phyloP scores from a whole-genome alignment of 805 yeast genomes.

The Candida pseudoglaebosa region DNA sequence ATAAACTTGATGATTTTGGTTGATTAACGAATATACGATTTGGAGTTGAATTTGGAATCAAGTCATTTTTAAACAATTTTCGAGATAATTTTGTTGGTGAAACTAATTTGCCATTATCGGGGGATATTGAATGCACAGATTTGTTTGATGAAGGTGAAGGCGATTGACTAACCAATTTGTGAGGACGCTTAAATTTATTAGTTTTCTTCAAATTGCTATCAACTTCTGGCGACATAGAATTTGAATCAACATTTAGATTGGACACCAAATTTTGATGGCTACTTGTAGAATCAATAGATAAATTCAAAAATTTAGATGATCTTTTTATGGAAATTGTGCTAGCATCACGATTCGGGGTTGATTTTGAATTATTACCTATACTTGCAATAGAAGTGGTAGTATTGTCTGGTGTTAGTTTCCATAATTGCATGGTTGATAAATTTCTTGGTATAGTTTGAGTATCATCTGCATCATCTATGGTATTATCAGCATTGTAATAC shows the following conservation, averaged over 20 bases:
- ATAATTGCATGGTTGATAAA: background rate
- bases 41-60: slow-evolving; percentile 27
- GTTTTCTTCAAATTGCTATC: slow-evolving; percentile 5
- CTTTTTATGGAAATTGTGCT: slow-evolving; percentile 26
- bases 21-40: slow-evolving; percentile 6
- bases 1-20: slow-evolving; percentile 8
- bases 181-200: slow-evolving; percentile 42
- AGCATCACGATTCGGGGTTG: background rate
- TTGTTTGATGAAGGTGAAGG: slow-evolving; percentile 35
- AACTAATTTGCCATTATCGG: slow-evolving; percentile 11
- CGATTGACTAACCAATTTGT: slow-evolving; percentile 39
- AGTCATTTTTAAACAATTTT: slow-evolving; percentile 30
- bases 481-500: background rate
- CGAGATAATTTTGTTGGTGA: slow-evolving; percentile 27
- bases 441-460: slow-evolving; percentile 2
- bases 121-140: slow-evolving; percentile 4
- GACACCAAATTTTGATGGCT: slow-evolving; percentile 6
- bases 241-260: slow-evolving; percentile 1
- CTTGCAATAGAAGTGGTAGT: background rate
- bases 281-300: slow-evolving; percentile 31
- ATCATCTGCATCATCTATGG: slow-evolving; percentile 1
- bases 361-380: background rate
- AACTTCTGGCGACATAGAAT: slow-evolving; percentile 9
- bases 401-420: background rate
- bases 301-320: slow-evolving; percentile 38